Evolutionary conservation across 2,329 filamentous ascomycete species (phyloP), one percentile per base, ranked within the genome.

Genomic region (Fusarium chuoi): DNA sequence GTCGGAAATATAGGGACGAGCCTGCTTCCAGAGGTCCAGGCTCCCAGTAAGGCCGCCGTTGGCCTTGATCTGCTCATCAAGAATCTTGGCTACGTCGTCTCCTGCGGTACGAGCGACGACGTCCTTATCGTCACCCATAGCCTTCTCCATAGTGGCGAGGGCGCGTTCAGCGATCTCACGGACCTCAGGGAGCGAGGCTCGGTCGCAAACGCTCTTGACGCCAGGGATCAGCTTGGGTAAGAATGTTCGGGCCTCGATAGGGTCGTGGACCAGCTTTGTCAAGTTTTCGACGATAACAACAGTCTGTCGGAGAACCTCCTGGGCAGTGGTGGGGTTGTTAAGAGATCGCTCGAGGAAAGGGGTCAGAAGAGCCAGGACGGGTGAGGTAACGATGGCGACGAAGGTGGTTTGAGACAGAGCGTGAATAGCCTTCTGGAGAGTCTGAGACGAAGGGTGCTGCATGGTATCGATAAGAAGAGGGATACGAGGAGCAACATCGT

Each of bases 321-420:
- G 96, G 7, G 94, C 89, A 9, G 96, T 99, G 22, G 90, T 90
- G 14, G 96, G 96, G 70, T 92, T 96, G 87, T 98, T 98, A 70
- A 99, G 89, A 24, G 95, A 94, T 77, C 96, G 93, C 85, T 98
- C 96, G 35, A 99, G 90, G 76, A 98, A 92, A 51, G 96, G 96
- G 4, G 96, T 99, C 62, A 99, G 89, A 63, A 99, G 91, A 24
- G 96, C 96, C 65, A 99, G 90, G 10, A 98, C 96, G 15, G 96
- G 96, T 14, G 96, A 98, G 18, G 95, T 98, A 77, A 99, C 96
- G 74, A 97, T 89, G 63, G 96, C 95, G 60, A 99, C 96, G 77
- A 99, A 99, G n/a, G 96, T 99, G 17, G 96, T 99, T 85, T 97
- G 94, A 8, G 95, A 98, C 51, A 99, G 88, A 51, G 95, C 96